phyloP scores from a whole-genome alignment of 495 filamentous ascomycete genomes.

The Penicillium mononematosum region DNA sequence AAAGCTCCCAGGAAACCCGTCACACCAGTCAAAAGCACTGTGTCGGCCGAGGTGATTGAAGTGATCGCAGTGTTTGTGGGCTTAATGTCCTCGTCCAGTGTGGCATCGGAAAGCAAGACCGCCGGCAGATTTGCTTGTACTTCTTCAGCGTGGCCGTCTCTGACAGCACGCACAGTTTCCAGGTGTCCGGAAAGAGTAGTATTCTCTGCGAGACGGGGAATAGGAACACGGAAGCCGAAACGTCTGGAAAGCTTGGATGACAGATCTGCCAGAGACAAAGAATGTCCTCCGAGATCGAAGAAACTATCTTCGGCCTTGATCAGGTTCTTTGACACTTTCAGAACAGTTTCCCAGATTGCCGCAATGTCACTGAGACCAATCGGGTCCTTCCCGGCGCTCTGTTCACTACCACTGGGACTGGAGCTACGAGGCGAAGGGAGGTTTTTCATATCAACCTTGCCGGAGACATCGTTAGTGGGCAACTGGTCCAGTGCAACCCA shows the following conservation, averaged over 20 bases:
- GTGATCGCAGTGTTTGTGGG: constrained; percentile 47
- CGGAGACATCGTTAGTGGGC: constrained; percentile 65
- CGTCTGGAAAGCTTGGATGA: constrained; percentile 55
- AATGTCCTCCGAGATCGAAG: constrained; percentile 71
- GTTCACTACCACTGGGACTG: constrained; percentile 39
- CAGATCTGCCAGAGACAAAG: constrained; percentile 63
- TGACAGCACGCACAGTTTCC: constrained; percentile 53
- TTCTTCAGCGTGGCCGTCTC: constrained; percentile 64
- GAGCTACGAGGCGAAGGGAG: constrained; percentile 53
- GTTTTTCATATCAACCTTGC: constrained; percentile 63
- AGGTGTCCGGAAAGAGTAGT: constrained; percentile 62
- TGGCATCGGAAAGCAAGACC: constrained; percentile 57
- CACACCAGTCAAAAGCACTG: constrained; percentile 58
- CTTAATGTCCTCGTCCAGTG: constrained; percentile 57
- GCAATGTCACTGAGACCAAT: constrained; percentile 57
- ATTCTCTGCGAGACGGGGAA: constrained; percentile 61
- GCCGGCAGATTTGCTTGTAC: constrained; percentile 64
- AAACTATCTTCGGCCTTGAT: constrained; percentile 64
- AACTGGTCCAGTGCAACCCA: constrained; percentile 62
- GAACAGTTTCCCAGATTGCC: constrained; percentile 57
- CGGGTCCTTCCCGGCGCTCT: constrained; percentile 44
- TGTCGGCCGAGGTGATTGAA: constrained; percentile 56
- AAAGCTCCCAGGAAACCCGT: constrained; percentile 62
- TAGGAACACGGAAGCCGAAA: constrained; percentile 61
- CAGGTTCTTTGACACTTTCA: constrained; percentile 52